Evolutionary conservation across 805 yeast species (phyloP).

Genomic region (Osmozyma mogii): DNA sequence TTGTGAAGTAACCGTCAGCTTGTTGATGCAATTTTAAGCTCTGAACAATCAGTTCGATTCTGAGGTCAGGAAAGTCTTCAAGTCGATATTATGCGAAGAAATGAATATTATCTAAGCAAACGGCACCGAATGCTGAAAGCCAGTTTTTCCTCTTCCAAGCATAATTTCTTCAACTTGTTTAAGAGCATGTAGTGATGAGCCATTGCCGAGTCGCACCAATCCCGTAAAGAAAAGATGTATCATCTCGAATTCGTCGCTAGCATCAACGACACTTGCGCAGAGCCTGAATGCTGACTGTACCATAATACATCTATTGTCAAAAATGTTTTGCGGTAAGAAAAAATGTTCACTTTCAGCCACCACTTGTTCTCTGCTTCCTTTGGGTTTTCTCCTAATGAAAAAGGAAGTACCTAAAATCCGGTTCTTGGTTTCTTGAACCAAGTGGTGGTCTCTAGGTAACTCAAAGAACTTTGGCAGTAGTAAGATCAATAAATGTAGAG

Average conservation of each 20-base stretch:
- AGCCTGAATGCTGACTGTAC: conserved; percentile 22
- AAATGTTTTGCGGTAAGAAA: conserved; percentile 17
- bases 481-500: conserved; percentile 7
- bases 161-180: too few species aligned
- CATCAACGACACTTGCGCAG: conserved; percentile 13
- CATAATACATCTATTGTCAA: conserved; percentile 28
- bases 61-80: too few species aligned
- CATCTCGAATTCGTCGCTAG: conserved; percentile 20
- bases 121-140: too few species aligned
- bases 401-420: conserved; percentile 16
- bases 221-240: conserved; percentile 26
- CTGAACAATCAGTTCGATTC: too few species aligned
- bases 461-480: conserved; percentile 8
- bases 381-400: conserved; percentile 15
- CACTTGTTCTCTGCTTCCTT: conserved; percentile 7
- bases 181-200: too few species aligned
- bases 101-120: too few species aligned
- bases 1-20: too few species aligned
- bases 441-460: conserved; percentile 17
- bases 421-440: conserved; percentile 17
- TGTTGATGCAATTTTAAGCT: too few species aligned
- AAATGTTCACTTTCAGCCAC: conserved; percentile 19
- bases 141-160: too few species aligned
- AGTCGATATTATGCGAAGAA: too few species aligned
- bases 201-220: conserved; percentile 24